Conservation (phyloP, 2,329 filamentous ascomycete species). For the Aspergillus fischeri region DNA sequence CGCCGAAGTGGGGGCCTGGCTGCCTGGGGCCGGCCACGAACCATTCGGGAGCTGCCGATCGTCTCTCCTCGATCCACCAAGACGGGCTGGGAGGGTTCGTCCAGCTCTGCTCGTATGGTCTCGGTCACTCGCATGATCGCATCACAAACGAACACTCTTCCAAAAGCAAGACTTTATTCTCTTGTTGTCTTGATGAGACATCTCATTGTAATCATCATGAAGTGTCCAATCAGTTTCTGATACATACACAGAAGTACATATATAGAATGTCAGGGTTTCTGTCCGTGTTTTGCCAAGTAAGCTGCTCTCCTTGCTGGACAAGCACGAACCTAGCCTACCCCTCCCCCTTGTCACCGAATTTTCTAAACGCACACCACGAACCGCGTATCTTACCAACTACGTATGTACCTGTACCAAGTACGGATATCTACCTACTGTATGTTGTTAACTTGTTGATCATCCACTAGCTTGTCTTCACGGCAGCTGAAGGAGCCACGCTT, state of each 20-base stretch:
- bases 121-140: not conserved
- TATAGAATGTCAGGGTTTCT: not conserved
- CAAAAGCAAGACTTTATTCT: not conserved
- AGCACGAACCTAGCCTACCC: not conserved
- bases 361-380: too few relatives aligned
- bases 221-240: not conserved
- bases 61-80: not conserved
- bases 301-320: not conserved
- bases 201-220: not conserved
- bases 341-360: not conserved
- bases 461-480: not conserved
- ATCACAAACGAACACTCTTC: not conserved
- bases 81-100: not conserved
- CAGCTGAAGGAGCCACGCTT: not conserved
- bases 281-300: not conserved
- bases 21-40: conserved; percentile 1
- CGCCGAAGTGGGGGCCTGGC: not conserved
- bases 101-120: not conserved
- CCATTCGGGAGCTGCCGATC: conserved; percentile 12
- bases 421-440: not conserved
- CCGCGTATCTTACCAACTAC: not conserved
- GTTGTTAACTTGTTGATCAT: not conserved
- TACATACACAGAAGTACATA: not conserved
- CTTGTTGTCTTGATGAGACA: not conserved
- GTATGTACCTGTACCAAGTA: too few relatives aligned